Percentiles rank a stretch among this genome's conserved stretches.
Conservation (phyloP, 108 stramenopile genomes). For the Parmales sp. region DNA sequence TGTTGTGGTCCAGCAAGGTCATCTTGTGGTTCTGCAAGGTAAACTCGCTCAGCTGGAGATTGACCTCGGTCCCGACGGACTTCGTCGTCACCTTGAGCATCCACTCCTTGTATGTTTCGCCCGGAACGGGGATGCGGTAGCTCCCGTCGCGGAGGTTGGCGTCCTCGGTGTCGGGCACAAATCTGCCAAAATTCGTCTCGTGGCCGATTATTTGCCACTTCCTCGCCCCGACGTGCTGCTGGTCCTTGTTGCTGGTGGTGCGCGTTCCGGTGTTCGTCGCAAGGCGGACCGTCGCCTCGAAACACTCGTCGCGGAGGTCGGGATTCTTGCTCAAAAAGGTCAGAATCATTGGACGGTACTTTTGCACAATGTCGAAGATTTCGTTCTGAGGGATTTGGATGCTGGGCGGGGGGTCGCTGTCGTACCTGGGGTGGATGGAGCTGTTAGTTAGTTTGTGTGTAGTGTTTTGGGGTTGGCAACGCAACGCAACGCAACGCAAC, state of each 20-base stretch:
- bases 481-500: no score
- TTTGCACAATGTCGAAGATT: conserved; percentile 84
- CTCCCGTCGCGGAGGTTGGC: conserved; percentile 77
- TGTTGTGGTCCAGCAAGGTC: conserved; percentile 77
- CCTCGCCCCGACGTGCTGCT: conserved; percentile 53
- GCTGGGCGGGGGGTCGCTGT: conserved; percentile 71
- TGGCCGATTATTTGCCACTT: conserved; percentile 89
- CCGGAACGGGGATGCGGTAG: conserved; percentile 61
- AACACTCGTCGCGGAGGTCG: conserved; percentile 70
- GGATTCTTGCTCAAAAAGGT: conserved; percentile 78
- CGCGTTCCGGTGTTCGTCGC: conserved; percentile 86
- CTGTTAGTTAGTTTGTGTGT: no score
- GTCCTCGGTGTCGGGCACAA: conserved; percentile 94
- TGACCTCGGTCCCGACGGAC: conserved; percentile 91
- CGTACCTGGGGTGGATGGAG: conserved; percentile 22
- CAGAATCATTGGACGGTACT: conserved; percentile 79
- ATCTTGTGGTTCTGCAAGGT: conserved; percentile 96
- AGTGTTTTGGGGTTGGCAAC: no score
- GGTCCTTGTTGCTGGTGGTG: conserved; percentile 41
- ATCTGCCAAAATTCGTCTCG: conserved; percentile 80
- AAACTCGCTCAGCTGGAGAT: conserved; percentile 92
- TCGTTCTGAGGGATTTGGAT: conserved; percentile 92
- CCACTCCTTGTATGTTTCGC: conserved; percentile 88
- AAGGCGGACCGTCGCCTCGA: conserved; percentile 89
- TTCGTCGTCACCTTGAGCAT: conserved; percentile 92